Evolutionary conservation across 2,329 filamentous ascomycete genomes (phyloP), one percentile per base, ranked within the genome.

Genomic region (Fusarium robinianum): DNA sequence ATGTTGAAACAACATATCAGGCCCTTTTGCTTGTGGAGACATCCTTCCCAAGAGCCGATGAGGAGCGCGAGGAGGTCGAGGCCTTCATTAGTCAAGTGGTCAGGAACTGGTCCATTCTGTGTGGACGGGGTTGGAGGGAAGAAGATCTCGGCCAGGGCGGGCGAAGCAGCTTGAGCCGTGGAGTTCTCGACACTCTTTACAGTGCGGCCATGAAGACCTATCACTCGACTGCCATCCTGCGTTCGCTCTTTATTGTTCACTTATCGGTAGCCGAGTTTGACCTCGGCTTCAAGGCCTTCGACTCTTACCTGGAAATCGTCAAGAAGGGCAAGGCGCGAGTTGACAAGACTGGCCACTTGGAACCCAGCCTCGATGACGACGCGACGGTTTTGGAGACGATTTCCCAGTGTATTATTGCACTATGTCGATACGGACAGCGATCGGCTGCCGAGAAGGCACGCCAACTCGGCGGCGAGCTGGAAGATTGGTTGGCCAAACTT

Each of bases 181-280:
- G 84, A 36, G 83, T 95, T 21, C 78, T 99, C 26, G 91, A 94
- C 67, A 88, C 90, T 18, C 76, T 99, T 6, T 99, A 97, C 67
- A 86, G 87, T 25, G 89, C 91, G 15, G 89, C 92, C 6, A 90
- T 87, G 8, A 96, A 94, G 67, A 96, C 91, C 0, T 99, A 94
- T 63, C 94, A 99, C 68, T 99, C 94, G 2, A 95, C 92, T 2
- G 75, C 90, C 8, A 88, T 97, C 50, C 73, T 99, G 19, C 80
- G 92, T 45, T 82, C 91, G 60, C 76, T 99, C 1, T 97, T 97
- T 64, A 85, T 83, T 8, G 86, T 96, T 2, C 94, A 99, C 66
- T 76, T 92, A 12, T 81, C 90, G 3, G 76, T 96, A 12, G 90
- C 90, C 7, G 92, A 99, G 58, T 97, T 96, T 55, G 89, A 96